Evolutionary conservation across 1,284 basidiomycete species (phyloP).

Genomic region (Irpex sp.): DNA sequence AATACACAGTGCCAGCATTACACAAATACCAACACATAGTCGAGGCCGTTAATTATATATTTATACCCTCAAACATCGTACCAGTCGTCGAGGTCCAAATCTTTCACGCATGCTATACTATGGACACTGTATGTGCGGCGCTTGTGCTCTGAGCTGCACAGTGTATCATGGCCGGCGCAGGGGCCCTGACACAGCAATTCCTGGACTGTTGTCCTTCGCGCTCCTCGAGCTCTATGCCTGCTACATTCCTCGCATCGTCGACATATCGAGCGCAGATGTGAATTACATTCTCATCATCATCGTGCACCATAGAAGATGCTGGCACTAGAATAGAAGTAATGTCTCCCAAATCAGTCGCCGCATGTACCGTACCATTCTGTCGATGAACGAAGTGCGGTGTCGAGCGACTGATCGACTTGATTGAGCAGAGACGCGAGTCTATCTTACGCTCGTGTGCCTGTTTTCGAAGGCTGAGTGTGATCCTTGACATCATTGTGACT

Average conservation of each 20-base stretch:
- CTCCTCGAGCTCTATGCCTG: not conserved
- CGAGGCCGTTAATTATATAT: too few species aligned
- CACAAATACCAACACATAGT: too few species aligned
- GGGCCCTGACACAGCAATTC: not conserved
- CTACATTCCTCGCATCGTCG: too few species aligned
- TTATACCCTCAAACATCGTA: too few species aligned
- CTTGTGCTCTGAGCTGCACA: not conserved
- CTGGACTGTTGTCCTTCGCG: not conserved
- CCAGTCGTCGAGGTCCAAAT: too few species aligned
- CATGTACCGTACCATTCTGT: not conserved
- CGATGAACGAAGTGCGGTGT: not conserved
- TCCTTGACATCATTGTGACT: slow-evolving; percentile 18
- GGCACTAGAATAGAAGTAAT: too few species aligned
- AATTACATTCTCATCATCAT: too few species aligned
- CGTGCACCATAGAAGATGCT: too few species aligned
- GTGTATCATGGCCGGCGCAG: too few species aligned
- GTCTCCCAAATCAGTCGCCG: too few species aligned
- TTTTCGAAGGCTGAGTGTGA: slow-evolving; percentile 16
- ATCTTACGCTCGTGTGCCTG: slow-evolving; percentile 8
- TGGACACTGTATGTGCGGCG: not conserved
- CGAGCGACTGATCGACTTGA: not conserved
- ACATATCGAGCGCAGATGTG: too few species aligned
- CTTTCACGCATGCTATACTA: not conserved
- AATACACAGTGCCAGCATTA: not conserved
- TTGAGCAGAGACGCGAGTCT: not conserved